Evolutionary conservation across 2,329 filamentous ascomycete species (phyloP).

Genomic region (Fusarium clavum): DNA sequence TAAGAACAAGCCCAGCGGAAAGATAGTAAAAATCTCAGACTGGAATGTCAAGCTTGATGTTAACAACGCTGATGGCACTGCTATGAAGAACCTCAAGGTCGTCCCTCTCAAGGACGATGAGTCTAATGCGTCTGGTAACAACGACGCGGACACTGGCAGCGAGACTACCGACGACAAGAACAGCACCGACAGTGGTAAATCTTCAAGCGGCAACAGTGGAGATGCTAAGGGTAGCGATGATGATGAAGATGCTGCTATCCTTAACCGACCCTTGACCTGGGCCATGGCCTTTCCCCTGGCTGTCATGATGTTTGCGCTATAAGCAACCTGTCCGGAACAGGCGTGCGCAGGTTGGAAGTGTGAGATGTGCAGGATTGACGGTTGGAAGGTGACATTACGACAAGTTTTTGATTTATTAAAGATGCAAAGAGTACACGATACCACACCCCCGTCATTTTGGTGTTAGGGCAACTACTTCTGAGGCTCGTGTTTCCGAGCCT

Average conservation of each 20-base stretch:
- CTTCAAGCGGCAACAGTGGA: slow-evolving; percentile 8
- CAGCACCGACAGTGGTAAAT: slow-evolving; percentile 37
- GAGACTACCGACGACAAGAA: slow-evolving; percentile 41
- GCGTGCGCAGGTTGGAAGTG: background rate
- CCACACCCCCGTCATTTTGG: slow-evolving; percentile 16
- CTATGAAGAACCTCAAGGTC: slow-evolving; percentile 60
- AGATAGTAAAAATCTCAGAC: slow-evolving; percentile 75
- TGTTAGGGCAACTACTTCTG: slow-evolving; percentile 25
- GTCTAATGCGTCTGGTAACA: slow-evolving; percentile 60
- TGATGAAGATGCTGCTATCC: slow-evolving; percentile 47
- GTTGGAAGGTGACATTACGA: slow-evolving; percentile 19
- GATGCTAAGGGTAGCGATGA: slow-evolving; percentile 46
- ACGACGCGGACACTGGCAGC: slow-evolving; percentile 52
- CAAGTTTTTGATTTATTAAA: slow-evolving; percentile 31
- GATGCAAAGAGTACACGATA: slow-evolving; percentile 39
- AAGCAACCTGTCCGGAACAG: slow-evolving; percentile 9
- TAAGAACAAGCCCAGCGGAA: slow-evolving; percentile 69
- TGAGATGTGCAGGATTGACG: slow-evolving; percentile 26
- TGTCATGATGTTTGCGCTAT: slow-evolving; percentile 52
- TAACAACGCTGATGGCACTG: slow-evolving; percentile 55
- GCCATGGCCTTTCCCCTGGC: slow-evolving; percentile 50
- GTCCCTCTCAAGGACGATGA: slow-evolving; percentile 58
- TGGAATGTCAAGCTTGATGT: slow-evolving; percentile 66
- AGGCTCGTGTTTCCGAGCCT: slow-evolving; percentile 15
- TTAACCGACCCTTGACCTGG: slow-evolving; percentile 50